Evolutionary conservation across 305 asterid species (phyloP), one percentile per base, ranked within the genome.

Genomic region (Fraxinus sp.): DNA sequence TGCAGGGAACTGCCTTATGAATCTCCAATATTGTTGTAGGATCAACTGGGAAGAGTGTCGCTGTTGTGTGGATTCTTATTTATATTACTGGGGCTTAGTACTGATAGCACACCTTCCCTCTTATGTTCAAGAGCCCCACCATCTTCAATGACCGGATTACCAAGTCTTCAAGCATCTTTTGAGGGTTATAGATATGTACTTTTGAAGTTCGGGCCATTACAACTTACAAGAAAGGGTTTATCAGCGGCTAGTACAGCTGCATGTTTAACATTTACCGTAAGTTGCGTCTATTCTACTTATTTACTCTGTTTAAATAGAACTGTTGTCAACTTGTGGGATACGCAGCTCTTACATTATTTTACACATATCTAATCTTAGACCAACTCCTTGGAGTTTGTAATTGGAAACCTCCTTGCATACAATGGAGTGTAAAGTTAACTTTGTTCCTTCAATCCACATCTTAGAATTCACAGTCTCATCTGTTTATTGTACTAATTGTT

Each of bases 31-130:
- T 87, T 91, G 86, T 89, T 88, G 90, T 90, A 94, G 99, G 99
- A 96, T 85, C 99, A 96, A 89, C 81, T 96, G 83, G 97, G 98
- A 81, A 95, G 98, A 85, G 97, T 93, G 86, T 62, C 92, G 79
- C 85, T 96, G 91, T 92, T 96, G 55, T 93, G 94, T 75, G 94
- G 93, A 80, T 85, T 96, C 91, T 91, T 96, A 88, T 94, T 96
- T 86, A 88, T 94, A 78, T 85, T 94, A 88, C 79, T 92, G 93
- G 97, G 93, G 30, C 90, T 96, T 81, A 86, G 96, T 74, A 90
- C 98, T 2, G 99, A 96, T 79, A 87, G 95, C 66, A 94, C 97
- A 9, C 97, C 99, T 77, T 92, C 98, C 85, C 92, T 94, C 73
- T 79, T 94, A 79, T 81, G 87, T 78, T 90, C 98, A 28, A 94